Evolutionary conservation across 2,329 filamentous ascomycete genomes (phyloP), one percentile per base, ranked within the genome.

Genomic region (Microcyclosporella mali): DNA sequence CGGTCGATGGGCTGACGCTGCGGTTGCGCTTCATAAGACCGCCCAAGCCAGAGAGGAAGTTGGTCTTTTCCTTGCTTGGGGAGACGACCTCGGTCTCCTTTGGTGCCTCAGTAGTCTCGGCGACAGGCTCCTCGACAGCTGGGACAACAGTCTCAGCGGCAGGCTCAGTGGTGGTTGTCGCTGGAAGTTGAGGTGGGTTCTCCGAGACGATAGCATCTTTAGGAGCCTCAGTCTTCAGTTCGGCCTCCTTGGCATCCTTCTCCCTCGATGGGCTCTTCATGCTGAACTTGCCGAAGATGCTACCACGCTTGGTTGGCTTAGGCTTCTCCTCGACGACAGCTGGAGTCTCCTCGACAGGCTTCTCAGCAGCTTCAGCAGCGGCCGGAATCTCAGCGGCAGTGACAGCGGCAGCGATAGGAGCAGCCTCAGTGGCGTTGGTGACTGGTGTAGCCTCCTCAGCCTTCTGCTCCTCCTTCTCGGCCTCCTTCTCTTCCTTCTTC

Each of bases 281-380:
- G 30, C 47, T 49, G 41, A 63, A 50, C 60, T 80, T 82, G 58
- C 79, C 80, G 69, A 94, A 94, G 60, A 89, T 82, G 54, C 86
- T 92, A 68, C 81, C 81, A 67, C 88, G 85, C 85, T 94, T 94
- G 68, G 79, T 75, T 36, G 66, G 66, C 80, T 87, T 88, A 56
- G 74, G 64, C 50, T 78, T 77, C 68, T 59, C 60, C 45, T 70
- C 58, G 53, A 75, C 51, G n/a, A 43, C 43, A 37, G 37, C 72
- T 40, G 67, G 66, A 51, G 74, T 51, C 32, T 53, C 56, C 27
- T 57, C 59, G 30, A 40, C 38, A 25, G 46, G 29, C 17, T 43
- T 34, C 16, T 37, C 40, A 16, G 62, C 56, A 33, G 55, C 53
- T 28, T 61, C 54, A 40, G 52, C 51, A 21, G 53, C 47, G 40